phyloP scores from a whole-genome alignment of 768 basidiomycete genomes.

The Termitomyces sp. region DNA sequence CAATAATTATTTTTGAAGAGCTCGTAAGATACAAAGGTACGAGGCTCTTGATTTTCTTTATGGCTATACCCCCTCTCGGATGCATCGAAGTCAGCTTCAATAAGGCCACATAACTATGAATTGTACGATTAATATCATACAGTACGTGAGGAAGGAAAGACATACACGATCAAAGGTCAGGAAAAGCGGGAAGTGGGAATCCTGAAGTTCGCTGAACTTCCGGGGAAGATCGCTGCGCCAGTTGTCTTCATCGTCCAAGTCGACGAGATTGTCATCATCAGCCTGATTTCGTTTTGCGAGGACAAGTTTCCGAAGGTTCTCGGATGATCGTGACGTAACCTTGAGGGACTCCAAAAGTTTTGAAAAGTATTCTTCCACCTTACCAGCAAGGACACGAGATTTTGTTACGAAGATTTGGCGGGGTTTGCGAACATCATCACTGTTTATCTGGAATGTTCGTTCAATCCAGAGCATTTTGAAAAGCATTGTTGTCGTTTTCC shows the following conservation, averaged over 20 bases:
- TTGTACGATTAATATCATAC: not conserved
- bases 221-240: conserved; percentile 41
- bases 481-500: conserved; percentile 74
- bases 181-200: conserved; percentile 65
- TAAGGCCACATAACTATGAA: conserved; percentile 37
- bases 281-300: conserved; percentile 9
- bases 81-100: conserved; percentile 41
- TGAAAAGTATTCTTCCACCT: conserved; percentile 63
- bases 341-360: conserved; percentile 42
- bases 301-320: conserved; percentile 30
- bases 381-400: conserved; percentile 57
- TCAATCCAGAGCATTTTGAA: conserved; percentile 73
- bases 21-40: conserved; percentile 35
- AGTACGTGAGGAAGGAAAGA: not conserved
- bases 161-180: conserved; percentile 58
- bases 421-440: conserved; percentile 34
- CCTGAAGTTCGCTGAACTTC: conserved; percentile 48
- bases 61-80: not conserved
- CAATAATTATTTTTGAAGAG: conserved; percentile 50
- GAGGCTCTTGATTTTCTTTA: conserved; percentile 1
- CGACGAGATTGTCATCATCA: conserved; percentile 22
- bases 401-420: conserved; percentile 72
- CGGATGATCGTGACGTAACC: conserved; percentile 25
- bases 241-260: conserved; percentile 36
- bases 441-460: conserved; percentile 38